Evolutionary conservation across 495 filamentous ascomycete genomes (phyloP).

Genomic region (Talaromyces proteolyticus): DNA sequence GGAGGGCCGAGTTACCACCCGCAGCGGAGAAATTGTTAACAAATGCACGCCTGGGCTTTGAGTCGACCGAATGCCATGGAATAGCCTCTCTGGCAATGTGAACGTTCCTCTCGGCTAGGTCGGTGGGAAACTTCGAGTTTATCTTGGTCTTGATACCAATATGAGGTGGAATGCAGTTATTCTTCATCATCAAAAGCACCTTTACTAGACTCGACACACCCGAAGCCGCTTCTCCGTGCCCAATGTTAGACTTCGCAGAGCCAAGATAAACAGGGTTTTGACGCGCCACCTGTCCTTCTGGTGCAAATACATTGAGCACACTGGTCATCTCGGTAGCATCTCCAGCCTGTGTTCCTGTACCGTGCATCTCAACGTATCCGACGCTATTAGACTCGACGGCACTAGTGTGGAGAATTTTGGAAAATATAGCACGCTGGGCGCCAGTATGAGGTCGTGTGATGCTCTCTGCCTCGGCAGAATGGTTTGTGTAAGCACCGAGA

Average conservation of each 20-base stretch:
- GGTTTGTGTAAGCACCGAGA: slow-evolving; percentile 62
- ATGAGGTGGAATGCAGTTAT: slow-evolving; percentile 77
- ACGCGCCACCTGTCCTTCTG: slow-evolving; percentile 55
- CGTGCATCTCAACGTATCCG: slow-evolving; percentile 84
- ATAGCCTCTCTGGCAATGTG: slow-evolving; percentile 57
- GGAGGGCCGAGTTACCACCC: slow-evolving; percentile 45
- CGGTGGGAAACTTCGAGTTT: slow-evolving; percentile 75
- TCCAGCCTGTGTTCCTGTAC: slow-evolving; percentile 82
- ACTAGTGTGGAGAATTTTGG: slow-evolving; percentile 60
- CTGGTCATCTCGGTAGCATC: slow-evolving; percentile 76
- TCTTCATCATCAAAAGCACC: slow-evolving; percentile 80
- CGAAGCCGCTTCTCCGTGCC: slow-evolving; percentile 85
- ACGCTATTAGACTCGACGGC: slow-evolving; percentile 67
- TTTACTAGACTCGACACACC: slow-evolving; percentile 80
- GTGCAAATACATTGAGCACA: slow-evolving; percentile 76
- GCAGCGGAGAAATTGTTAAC: slow-evolving; percentile 66
- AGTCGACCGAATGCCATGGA: slow-evolving; percentile 56
- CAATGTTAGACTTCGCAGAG: slow-evolving; percentile 82
- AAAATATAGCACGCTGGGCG: slow-evolving; percentile 64
- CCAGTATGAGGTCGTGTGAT: slow-evolving; percentile 77
- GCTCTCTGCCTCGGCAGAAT: slow-evolving; percentile 68
- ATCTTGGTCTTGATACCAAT: slow-evolving; percentile 82
- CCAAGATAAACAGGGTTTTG: slow-evolving; percentile 75
- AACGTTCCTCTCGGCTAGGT: slow-evolving; percentile 68
- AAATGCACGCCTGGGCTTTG: slow-evolving; percentile 56